Base-by-base conservation (phyloP, 176 grass and related monocot species). In the Musa troglodytarum region DNA sequence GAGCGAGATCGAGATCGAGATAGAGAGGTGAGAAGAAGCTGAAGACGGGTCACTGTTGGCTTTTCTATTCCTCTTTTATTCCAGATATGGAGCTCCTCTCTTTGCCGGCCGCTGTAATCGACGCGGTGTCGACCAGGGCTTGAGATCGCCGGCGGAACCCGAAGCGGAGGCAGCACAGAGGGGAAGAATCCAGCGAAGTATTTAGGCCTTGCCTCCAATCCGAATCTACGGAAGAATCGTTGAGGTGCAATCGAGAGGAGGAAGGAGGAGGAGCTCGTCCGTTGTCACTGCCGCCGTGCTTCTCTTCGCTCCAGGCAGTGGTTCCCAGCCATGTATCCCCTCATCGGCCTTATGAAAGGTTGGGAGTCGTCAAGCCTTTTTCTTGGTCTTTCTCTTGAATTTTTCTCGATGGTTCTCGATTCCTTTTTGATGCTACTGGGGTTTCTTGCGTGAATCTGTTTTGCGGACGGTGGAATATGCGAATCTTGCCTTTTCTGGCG, bases 321-420 rank as follows among this genome's bases (percentile, higher is more conserved):
- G 71, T 74, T 74, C 13, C 71, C 71, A 16, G 50, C 52, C 52
- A 74, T 74, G 11, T 74, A 74, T 26, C 71, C 71, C 53, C 71
- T 74, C 51, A 74, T 74, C 71, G 71, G 56, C 28, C 71, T 74
- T 22, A 74, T 51, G 21, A 74, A 74, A 74, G 71, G 71, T 74
- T 51, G 52, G 64, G 13, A 1, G 4, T 43, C 34, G 34, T 43
- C 34, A 43, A 43, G 34, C 3, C 34, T 53, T 14, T 56, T 74
- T 24, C 4, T 16, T 1, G 4, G 16, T 4, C 9, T 54, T 54
- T 11, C 10, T 53, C 12, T 73, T 54, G 34, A 34, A 34, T 5
- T 34, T 34, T 55, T 20, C 2, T 23, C 24, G 8, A n/a, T 10
- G 2, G n/a, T 16, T 5, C 21, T 28, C 0, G 29, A 43, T 43